Percentiles rank a stretch among this genome's conserved stretches.
Evolutionary conservation across 768 basidiomycete genomes (phyloP).

Genomic region (Rhizopogon vinicolor): DNA sequence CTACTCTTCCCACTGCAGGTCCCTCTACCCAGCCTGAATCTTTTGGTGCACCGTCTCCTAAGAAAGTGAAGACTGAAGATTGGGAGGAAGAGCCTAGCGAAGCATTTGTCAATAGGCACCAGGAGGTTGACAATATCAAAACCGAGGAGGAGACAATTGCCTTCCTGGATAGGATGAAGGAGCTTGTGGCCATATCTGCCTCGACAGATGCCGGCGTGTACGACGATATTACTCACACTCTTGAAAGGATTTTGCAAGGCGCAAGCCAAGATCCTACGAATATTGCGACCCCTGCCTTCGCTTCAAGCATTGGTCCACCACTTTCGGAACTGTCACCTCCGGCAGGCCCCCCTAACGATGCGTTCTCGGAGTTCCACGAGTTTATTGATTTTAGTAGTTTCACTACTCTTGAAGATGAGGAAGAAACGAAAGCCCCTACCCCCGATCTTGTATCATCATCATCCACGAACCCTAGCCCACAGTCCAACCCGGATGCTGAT

Average conservation of each 20-base stretch:
- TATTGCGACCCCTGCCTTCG: slow-evolving; percentile 25
- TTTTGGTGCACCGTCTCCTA: slow-evolving; percentile 60
- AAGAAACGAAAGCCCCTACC: slow-evolving; percentile 64
- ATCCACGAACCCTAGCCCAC: slow-evolving; percentile 74
- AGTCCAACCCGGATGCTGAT: slow-evolving; percentile 65
- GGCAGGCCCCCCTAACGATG: slow-evolving; percentile 30
- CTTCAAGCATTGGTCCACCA: slow-evolving; percentile 24
- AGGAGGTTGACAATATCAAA: slow-evolving; percentile 44
- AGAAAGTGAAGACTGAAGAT: slow-evolving; percentile 59
- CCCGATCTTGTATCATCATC: slow-evolving; percentile 69
- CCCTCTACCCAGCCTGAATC: slow-evolving; percentile 23
- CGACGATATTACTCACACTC: slow-evolving; percentile 50
- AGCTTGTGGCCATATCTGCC: slow-evolving; percentile 52
- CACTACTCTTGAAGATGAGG: slow-evolving; percentile 49
- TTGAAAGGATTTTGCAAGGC: slow-evolving; percentile 62
- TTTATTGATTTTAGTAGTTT: slow-evolving; percentile 70
- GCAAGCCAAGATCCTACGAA: slow-evolving; percentile 37
- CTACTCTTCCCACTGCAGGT: slow-evolving; percentile 23
- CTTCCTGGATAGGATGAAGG: slow-evolving; percentile 62
- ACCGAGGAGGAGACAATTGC: slow-evolving; percentile 61
- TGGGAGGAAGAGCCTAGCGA: slow-evolving; percentile 62
- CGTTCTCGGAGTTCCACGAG: slow-evolving; percentile 48
- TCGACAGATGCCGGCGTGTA: slow-evolving; percentile 33
- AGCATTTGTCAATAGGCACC: slow-evolving; percentile 35
- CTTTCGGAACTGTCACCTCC: slow-evolving; percentile 30